Evolutionary conservation across 192 early-diverging fungal genomes (phyloP).

Genomic region (Rhizoclosmatium globosum): DNA sequence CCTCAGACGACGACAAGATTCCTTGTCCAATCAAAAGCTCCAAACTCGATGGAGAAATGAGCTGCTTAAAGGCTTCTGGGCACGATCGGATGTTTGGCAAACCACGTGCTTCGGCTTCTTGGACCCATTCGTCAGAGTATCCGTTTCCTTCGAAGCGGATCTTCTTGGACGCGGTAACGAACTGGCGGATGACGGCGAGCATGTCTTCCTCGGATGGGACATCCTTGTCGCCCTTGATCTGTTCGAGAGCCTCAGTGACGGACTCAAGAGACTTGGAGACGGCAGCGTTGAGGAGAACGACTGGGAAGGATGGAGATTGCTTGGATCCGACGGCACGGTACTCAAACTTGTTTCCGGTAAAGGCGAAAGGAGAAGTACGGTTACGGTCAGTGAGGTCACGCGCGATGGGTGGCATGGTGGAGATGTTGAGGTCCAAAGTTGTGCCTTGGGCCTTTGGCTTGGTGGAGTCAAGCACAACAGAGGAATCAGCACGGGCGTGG

Average conservation of each 20-base stretch:
- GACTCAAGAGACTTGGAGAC: conserved; percentile 83
- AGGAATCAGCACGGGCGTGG: conserved; percentile 83
- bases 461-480: conserved; percentile 60
- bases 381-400: conserved; percentile 99
- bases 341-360: conserved; percentile 99
- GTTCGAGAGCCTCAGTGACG: conserved; percentile 74
- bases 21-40: conserved; percentile 82
- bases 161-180: conserved; percentile 78
- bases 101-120: conserved; percentile 93
- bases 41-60: conserved; percentile 73
- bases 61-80: conserved; percentile 88
- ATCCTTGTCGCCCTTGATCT: conserved; percentile 83
- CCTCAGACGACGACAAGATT: conserved; percentile 87
- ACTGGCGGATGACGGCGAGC: conserved; percentile 85
- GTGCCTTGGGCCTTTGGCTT: conserved; percentile 82
- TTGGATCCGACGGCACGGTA: conserved; percentile 97
- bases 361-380: conserved; percentile 98
- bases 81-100: conserved; percentile 93
- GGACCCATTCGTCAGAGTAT: conserved; percentile 94
- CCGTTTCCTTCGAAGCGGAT: conserved; percentile 98
- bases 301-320: conserved; percentile 96
- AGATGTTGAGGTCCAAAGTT: conserved; percentile 92
- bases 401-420: conserved; percentile 88
- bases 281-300: conserved; percentile 90
- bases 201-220: conserved; percentile 87